phyloP scores from a whole-genome alignment of 2,329 filamentous ascomycete species.

The Sporothrix pallida region DNA sequence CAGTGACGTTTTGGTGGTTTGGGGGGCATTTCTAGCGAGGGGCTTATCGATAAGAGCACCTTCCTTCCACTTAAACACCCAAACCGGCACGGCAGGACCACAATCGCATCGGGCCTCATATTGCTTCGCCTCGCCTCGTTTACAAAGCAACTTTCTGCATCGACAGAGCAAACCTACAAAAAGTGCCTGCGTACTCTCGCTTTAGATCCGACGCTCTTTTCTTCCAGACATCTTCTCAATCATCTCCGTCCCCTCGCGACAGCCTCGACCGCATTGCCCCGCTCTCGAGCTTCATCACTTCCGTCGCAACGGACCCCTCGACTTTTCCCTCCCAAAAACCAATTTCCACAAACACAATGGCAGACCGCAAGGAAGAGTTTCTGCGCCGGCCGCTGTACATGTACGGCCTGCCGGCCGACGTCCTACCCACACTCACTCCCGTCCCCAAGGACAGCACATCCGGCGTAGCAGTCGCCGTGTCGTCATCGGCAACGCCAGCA shows the following conservation, averaged over 20 bases:
- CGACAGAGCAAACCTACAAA: neutral
- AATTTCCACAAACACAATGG: neutral
- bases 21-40: conserved; percentile 14
- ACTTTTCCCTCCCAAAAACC: neutral
- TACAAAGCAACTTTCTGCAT: neutral
- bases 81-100: neutral
- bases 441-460: conserved; percentile 59
- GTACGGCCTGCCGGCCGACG: conserved; percentile 79
- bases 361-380: conserved; percentile 50
- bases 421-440: conserved; percentile 67
- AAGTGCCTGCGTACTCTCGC: neutral
- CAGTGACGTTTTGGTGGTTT: neutral
- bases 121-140: conserved; percentile 19
- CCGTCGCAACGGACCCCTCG: neutral
- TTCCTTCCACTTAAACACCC: neutral
- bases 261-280: neutral
- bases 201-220: neutral
- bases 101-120: conserved; percentile 6
- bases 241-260: neutral
- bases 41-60: conserved; percentile 33
- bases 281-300: conserved; percentile 3
- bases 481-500: conserved; percentile 28
- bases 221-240: too few species aligned
- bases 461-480: neutral
- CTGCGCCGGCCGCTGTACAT: conserved; percentile 62